Conservation (phyloP, 306 rosid species). For the Ammopiptanthus mongolicus region DNA sequence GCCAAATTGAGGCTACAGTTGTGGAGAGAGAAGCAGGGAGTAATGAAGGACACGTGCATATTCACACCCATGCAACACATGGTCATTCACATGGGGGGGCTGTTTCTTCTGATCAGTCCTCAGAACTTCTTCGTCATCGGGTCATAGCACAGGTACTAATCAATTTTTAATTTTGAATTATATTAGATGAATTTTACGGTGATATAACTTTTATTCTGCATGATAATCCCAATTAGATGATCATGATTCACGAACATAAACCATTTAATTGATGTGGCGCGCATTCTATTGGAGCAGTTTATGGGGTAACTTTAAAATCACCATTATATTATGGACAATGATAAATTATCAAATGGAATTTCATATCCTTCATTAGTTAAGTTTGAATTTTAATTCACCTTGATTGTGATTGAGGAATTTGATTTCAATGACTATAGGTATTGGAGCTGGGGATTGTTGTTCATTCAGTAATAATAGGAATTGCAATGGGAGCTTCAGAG, state of each 20-base stretch:
- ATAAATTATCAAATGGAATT: no score
- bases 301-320: no score
- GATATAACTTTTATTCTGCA: no score
- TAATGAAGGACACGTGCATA: conserved; percentile 42
- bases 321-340: no score
- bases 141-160: conserved; percentile 77
- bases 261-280: no score
- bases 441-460: no score
- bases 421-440: background rate
- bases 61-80: conserved; percentile 64
- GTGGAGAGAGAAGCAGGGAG: conserved; percentile 22
- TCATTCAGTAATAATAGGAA: no score
- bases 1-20: conserved; percentile 2
- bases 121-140: conserved; percentile 59
- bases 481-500: no score
- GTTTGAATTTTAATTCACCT: background rate
- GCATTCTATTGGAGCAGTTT: no score
- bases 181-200: no score
- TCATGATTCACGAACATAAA: no score
- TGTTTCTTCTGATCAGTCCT: background rate
- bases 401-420: background rate
- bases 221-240: no score
- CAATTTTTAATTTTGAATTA: background rate
- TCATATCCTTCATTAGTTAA: background rate
- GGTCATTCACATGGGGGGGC: conserved; percentile 70